phyloP scores from a whole-genome alignment of 2,329 filamentous ascomycete species.

The Paecilomyces sp. region DNA sequence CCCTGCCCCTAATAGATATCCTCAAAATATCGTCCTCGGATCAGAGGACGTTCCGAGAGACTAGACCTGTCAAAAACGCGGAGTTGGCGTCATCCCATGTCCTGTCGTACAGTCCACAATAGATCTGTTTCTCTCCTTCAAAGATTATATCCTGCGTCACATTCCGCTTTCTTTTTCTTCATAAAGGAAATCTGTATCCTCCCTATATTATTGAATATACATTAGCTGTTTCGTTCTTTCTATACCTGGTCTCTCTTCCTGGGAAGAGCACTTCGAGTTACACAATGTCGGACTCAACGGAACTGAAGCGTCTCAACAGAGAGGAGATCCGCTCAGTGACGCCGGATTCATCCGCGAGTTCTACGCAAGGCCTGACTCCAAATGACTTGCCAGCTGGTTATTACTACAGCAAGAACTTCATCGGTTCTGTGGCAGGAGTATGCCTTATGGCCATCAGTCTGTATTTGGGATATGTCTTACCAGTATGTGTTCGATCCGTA shows the following conservation, averaged over 20 bases:
- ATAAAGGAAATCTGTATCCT: neutral
- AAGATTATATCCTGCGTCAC: neutral
- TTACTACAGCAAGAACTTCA: slow-evolving; percentile 11
- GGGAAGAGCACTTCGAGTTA: neutral
- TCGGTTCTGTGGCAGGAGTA: slow-evolving; percentile 11
- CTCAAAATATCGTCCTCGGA: neutral
- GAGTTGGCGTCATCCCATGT: neutral
- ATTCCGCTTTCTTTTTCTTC: neutral
- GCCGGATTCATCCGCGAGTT: neutral
- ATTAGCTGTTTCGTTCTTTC: neutral
- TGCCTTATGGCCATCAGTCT: slow-evolving; percentile 10
- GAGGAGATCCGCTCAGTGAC: neutral
- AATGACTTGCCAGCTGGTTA: slow-evolving; percentile 9
- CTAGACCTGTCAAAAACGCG: neutral
- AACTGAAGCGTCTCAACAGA: neutral
- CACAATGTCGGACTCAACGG: neutral
- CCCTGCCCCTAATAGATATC: neutral
- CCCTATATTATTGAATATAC: neutral
- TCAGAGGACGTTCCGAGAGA: neutral
- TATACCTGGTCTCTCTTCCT: neutral
- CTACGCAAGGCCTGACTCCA: slow-evolving; percentile 1
- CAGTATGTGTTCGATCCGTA: slow-evolving; percentile 3
- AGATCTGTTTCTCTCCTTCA: neutral
- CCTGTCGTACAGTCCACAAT: neutral
- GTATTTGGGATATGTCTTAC: slow-evolving; percentile 15